Base-by-base conservation (phyloP, 257 asterid genomes). In the Eustoma russellianum region DNA sequence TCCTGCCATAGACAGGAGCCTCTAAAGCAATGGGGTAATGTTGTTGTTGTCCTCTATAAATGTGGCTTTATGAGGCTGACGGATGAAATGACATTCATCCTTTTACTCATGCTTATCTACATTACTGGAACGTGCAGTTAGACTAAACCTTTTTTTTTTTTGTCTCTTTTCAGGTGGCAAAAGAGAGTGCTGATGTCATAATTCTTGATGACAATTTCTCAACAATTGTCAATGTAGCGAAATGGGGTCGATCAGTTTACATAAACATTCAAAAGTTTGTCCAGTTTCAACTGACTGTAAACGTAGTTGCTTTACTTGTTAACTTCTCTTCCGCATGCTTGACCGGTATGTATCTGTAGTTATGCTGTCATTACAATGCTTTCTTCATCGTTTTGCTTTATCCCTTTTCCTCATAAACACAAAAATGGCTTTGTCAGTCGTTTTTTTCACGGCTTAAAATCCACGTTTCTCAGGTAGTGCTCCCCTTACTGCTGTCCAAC, bases 401-500 rank as follows among this genome's bases (percentile, higher is more conserved):
- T n/a, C n/a, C 11, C 12, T 44, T 33, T 45, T 44, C 14, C 0
- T 12, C 30, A 46, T 17, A 14, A 13, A 28, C 51, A 10, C 33
- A 59, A 4, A 5, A 5, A 17, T 13, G 19, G 38, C 30, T 17
- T 5, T 38, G 19, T 28, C 24, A 19, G 19, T 28, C 24, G n/a
- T 19, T 41, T 40, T 19, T 16, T 35, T 10, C 15, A 19, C 41
- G 30, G n/a, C 46, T 28, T 18, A 46, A 38, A 13, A 5, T 41
- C 14, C 2, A 11, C 12, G 13, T 59, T 15, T 5, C 47, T 40
- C 82, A 88, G 97, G 97, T 33, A 70, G 69, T 46, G 90, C 95
- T 57, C 97, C 97, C 38, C 85, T 91, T 7, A 91, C 98, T 19
- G 98, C 98, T 33, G 98, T 91, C 59, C 98, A 91, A 57, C 96